Conservation (phyloP, 2,329 filamentous ascomycete species). For the Xylariaceae sp. region DNA sequence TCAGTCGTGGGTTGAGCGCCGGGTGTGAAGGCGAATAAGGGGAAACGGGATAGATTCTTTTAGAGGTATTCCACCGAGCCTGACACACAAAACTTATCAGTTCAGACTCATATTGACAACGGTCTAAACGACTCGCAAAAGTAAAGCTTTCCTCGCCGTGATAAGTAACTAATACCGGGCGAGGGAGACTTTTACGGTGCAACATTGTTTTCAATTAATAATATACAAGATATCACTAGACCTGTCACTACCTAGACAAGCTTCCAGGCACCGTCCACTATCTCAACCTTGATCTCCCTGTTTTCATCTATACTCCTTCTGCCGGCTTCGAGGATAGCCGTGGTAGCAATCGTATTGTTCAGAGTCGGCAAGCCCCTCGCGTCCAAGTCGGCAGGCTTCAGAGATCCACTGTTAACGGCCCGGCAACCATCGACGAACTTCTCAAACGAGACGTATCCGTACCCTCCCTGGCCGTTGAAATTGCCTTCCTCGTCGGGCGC, state of each 20-base stretch:
- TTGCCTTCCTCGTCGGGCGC: conserved; percentile 94
- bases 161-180: too few species aligned
- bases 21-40: too few species aligned
- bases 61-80: too few species aligned
- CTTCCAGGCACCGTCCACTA: conserved; percentile 71
- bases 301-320: conserved; percentile 83
- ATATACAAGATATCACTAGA: background rate
- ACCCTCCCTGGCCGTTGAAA: conserved; percentile 88
- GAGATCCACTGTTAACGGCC: conserved; percentile 74
- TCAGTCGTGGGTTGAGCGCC: conserved; percentile 53
- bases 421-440: conserved; percentile 92
- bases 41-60: too few species aligned
- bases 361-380: conserved; percentile 82
- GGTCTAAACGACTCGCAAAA: too few species aligned
- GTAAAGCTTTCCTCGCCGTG: too few species aligned
- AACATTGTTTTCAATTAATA: too few species aligned
- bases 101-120: too few species aligned
- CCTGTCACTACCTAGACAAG: conserved; percentile 57
- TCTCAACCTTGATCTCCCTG: conserved; percentile 76
- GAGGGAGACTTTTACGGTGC: too few species aligned
- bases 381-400: conserved; percentile 79
- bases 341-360: conserved; percentile 88
- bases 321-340: conserved; percentile 89
- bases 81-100: too few species aligned
- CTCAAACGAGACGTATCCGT: conserved; percentile 93